Conservation (phyloP, 352 stramenopile species). For the Phytophthora macrochlamydospora region DNA sequence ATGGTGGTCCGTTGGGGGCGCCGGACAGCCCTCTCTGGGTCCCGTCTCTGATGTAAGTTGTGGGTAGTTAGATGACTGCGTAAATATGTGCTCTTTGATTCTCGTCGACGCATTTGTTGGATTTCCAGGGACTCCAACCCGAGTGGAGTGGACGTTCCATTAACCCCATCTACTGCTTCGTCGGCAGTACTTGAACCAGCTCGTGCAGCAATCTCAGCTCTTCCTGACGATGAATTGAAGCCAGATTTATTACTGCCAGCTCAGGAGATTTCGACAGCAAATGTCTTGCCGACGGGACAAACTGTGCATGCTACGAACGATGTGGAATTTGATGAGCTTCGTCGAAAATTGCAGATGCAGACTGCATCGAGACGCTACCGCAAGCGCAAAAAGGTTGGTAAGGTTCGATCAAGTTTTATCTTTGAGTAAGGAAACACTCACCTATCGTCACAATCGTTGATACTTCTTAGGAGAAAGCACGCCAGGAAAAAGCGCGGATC, state of each 20-base stretch:
- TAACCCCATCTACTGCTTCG: no score
- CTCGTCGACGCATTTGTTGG: no score
- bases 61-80: no score
- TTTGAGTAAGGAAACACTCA: not conserved
- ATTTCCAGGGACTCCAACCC: no score
- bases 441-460: not conserved
- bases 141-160: no score
- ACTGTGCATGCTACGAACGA: conserved; percentile 10
- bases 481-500: not conserved
- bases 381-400: conserved; percentile 29
- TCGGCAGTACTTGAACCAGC: no score
- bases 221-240: not conserved
- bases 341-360: conserved; percentile 10
- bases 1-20: no score
- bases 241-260: not conserved
- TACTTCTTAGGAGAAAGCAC: not conserved
- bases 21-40: no score
- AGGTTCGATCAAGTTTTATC: not conserved
- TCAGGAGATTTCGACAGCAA: not conserved
- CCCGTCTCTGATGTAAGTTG: no score
- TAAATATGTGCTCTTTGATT: no score
- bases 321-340: conserved; percentile 10
- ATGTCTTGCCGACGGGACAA: not conserved
- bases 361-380: conserved; percentile 9
- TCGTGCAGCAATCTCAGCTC: no score